Evolutionary conservation across 306 rosid species (phyloP).

Genomic region (Alnus rubra): DNA sequence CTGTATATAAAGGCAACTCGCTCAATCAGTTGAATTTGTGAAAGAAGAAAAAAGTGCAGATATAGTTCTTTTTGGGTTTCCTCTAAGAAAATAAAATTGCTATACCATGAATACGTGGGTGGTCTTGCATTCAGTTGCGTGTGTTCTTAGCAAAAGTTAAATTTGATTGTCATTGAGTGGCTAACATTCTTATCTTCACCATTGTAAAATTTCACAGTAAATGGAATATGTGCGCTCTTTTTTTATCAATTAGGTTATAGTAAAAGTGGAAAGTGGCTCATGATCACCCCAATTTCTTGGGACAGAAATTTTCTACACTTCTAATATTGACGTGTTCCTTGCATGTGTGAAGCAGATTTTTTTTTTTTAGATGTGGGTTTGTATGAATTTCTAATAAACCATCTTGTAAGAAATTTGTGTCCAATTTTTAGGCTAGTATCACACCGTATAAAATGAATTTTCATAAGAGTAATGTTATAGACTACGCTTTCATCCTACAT

Average conservation of each 20-base stretch:
- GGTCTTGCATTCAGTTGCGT: conserved; percentile 19
- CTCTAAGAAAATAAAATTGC: conserved; percentile 42
- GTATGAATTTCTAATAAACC: too few species aligned
- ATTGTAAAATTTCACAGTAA: background rate
- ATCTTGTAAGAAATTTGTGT: too few species aligned
- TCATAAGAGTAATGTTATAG: too few species aligned
- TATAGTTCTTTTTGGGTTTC: conserved; percentile 33
- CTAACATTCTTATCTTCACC: background rate
- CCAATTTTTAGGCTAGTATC: background rate
- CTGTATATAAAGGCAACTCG: conserved; percentile 64
- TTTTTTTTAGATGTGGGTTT: too few species aligned
- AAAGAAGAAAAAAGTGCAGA: conserved; percentile 37
- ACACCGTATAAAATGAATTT: too few species aligned
- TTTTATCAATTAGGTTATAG: background rate
- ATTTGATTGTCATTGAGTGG: too few species aligned
- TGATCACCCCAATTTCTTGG: background rate
- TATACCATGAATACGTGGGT: conserved; percentile 21
- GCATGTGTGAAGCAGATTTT: too few species aligned
- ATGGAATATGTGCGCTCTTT: background rate
- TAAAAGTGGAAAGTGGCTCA: background rate
- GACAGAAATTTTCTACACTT: too few species aligned
- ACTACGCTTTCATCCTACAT: too few species aligned
- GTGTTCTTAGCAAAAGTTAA: background rate
- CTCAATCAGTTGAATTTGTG: conserved; percentile 35
- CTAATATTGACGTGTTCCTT: too few species aligned